Evolutionary conservation across 2,329 filamentous ascomycete genomes (phyloP).

Genomic region (Paraconiothyrium sp.): DNA sequence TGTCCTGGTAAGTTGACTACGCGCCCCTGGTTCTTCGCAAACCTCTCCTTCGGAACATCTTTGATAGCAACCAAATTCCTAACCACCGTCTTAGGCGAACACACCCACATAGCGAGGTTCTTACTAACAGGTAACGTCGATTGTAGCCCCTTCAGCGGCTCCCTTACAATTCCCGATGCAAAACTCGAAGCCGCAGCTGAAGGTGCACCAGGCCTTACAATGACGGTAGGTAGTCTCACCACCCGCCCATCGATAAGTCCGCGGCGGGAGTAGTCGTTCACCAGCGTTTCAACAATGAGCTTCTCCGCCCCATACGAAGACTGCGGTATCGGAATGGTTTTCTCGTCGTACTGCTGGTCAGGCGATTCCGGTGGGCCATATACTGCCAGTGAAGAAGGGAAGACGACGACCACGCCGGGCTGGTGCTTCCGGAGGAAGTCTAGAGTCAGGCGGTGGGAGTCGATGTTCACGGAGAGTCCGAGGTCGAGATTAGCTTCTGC

Average conservation of each 20-base stretch:
- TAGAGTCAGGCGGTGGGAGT: conserved; percentile 64
- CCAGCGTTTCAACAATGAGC: conserved; percentile 57
- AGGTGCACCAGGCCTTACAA: conserved; percentile 65
- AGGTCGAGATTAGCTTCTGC: conserved; percentile 67
- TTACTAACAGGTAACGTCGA: conserved; percentile 57
- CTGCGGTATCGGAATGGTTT: conserved; percentile 64
- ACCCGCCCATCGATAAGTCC: conserved; percentile 65
- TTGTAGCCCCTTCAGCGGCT: conserved; percentile 64
- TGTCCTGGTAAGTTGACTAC: conserved; percentile 43
- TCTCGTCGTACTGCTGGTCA: conserved; percentile 25
- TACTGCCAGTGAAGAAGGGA: conserved; percentile 67
- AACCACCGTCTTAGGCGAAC: conserved; percentile 62
- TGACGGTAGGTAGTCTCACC: conserved; percentile 67
- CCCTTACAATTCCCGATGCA: conserved; percentile 68
- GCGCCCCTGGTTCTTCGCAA: conserved; percentile 52
- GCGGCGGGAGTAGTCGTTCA: conserved; percentile 68
- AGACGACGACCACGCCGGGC: conserved; percentile 65
- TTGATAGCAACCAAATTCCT: conserved; percentile 60
- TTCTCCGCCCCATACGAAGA: conserved; percentile 70
- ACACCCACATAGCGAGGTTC: conserved; percentile 64
- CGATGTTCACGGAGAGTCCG: conserved; percentile 66
- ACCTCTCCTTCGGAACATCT: conserved; percentile 38
- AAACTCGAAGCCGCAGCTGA: conserved; percentile 67
- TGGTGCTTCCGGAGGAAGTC: conserved; percentile 60
- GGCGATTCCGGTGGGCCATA: conserved; percentile 63